Percentiles rank a stretch among this genome's conserved stretches.
Evolutionary conservation across 2,329 filamentous ascomycete genomes (phyloP).

Genomic region (Diaporthe helianthi): DNA sequence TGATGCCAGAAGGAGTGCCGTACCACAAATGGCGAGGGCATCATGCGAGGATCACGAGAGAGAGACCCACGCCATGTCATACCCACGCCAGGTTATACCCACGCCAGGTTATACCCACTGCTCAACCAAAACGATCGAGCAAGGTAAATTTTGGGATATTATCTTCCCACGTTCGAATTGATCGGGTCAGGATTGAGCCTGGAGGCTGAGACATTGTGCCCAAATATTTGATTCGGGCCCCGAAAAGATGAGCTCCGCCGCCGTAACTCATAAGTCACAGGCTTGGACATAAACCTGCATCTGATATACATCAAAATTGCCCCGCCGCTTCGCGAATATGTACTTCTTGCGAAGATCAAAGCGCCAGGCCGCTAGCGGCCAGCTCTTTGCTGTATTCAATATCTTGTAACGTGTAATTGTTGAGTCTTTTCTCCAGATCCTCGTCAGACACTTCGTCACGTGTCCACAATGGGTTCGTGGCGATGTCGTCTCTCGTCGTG

Average conservation of each 20-base stretch:
- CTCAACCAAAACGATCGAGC: background rate
- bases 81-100: too few species aligned
- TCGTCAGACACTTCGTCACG: slow-evolving; percentile 42
- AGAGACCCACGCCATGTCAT: too few species aligned
- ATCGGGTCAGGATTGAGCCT: background rate
- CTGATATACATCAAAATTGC: background rate
- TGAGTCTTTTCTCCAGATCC: slow-evolving; percentile 49
- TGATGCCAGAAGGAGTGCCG: background rate
- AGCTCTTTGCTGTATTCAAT: slow-evolving; percentile 27
- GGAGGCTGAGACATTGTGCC: background rate
- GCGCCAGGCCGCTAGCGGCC: background rate
- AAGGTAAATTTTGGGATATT: too few species aligned
- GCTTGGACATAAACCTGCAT: background rate
- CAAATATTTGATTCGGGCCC: background rate
- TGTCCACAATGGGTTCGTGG: background rate
- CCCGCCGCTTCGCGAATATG: background rate
- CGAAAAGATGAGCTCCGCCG: background rate
- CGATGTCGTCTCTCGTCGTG: slow-evolving; percentile 33
- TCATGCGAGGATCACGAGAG: background rate
- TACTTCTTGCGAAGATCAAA: background rate
- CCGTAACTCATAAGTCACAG: background rate
- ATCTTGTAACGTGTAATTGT: slow-evolving; percentile 38
- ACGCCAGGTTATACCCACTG: background rate
- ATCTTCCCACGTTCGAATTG: background rate
- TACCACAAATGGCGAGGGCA: background rate